phyloP scores from a whole-genome alignment of 2,329 filamentous ascomycete species.

The Grosmannia clavigera region DNA sequence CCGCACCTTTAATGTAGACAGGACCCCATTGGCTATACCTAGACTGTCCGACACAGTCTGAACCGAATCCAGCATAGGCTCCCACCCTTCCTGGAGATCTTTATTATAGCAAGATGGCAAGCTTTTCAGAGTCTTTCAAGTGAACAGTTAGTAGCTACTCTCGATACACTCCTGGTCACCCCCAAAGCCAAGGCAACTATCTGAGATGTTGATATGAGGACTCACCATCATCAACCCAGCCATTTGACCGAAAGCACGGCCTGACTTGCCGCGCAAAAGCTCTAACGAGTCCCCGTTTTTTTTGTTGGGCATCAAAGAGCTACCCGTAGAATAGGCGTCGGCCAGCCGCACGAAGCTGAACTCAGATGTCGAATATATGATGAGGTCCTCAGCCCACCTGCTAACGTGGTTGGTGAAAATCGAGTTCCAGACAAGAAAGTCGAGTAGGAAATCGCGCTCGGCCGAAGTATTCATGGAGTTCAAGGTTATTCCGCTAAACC shows the following conservation, averaged over 20 bases:
- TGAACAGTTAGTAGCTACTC: background rate
- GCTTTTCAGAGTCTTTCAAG: constrained; percentile 41
- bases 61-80: constrained; percentile 73
- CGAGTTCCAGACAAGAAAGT: constrained; percentile 66
- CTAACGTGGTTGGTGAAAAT: constrained; percentile 69
- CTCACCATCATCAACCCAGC: constrained; percentile 54
- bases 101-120: constrained; percentile 79
- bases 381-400: constrained; percentile 73
- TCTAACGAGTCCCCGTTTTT: constrained; percentile 66
- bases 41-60: constrained; percentile 71
- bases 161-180: background rate
- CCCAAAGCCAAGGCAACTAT: background rate
- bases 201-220: background rate
- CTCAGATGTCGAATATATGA: constrained; percentile 64
- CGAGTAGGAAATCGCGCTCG: constrained; percentile 73
- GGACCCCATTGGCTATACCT: constrained; percentile 70
- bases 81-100: constrained; percentile 72
- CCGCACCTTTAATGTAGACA: constrained; percentile 57
- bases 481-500: constrained; percentile 62
- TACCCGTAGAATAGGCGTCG: constrained; percentile 68
- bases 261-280: constrained; percentile 60
- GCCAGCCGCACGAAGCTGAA: constrained; percentile 65
- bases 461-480: constrained; percentile 66
- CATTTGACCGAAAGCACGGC: constrained; percentile 67
- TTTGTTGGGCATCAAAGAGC: constrained; percentile 69